Percentiles rank a stretch among this genome's conserved stretches.
Conservation (phyloP, 208 protist species). For the Leishmania guyanensis region DNA sequence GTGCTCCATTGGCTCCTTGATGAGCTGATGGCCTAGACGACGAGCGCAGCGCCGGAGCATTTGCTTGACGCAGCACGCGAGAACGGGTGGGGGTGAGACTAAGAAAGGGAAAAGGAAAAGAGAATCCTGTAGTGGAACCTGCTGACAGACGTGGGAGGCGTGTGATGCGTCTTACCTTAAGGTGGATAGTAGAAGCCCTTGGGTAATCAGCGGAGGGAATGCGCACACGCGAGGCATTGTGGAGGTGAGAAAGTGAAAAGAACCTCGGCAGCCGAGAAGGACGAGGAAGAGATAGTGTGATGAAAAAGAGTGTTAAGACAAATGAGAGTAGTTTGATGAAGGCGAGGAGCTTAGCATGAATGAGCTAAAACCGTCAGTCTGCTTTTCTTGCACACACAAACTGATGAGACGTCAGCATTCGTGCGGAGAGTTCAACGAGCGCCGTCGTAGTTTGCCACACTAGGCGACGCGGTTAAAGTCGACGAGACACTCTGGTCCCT, state of each 20-base stretch:
- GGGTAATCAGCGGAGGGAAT: background rate
- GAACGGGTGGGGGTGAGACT: background rate
- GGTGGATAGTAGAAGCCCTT: background rate
- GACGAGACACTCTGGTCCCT: background rate
- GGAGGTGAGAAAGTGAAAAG: too few relatives aligned
- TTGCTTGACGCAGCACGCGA: background rate
- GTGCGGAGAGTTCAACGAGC: too few relatives aligned
- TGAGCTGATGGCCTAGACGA: slow-evolving; percentile 80
- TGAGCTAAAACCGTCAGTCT: too few relatives aligned
- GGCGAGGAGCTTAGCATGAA: background rate
- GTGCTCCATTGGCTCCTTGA: slow-evolving; percentile 89
- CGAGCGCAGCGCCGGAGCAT: slow-evolving; percentile 68
- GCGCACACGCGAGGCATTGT: background rate
- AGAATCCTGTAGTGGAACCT: background rate
- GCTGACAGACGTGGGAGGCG: background rate
- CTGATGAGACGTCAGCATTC: background rate
- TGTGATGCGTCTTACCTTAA: background rate
- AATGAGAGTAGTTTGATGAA: background rate
- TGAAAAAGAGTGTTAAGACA: background rate
- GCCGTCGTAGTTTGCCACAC: background rate
- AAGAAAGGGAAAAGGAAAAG: background rate
- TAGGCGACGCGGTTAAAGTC: background rate
- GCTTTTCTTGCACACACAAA: background rate
- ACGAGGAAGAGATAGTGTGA: background rate
- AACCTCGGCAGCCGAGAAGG: background rate